phyloP scores from a whole-genome alignment of 1,284 basidiomycete genomes.

The Phellopilus nigrolimitatus region DNA sequence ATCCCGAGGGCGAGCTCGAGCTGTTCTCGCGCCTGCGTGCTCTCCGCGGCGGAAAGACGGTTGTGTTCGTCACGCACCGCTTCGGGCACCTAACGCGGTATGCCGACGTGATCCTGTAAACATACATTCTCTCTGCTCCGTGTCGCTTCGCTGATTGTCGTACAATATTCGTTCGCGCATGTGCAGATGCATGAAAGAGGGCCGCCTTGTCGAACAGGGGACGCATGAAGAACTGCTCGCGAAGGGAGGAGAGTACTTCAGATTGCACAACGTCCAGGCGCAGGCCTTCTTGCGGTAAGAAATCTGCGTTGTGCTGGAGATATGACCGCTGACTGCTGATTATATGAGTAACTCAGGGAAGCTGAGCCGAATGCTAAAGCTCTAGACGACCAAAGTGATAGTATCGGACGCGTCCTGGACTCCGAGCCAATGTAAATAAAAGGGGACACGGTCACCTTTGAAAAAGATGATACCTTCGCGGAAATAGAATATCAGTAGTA shows the following conservation, averaged over 20 bases:
- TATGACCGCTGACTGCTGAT: too few species aligned
- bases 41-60: constrained; percentile 30
- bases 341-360: too few species aligned
- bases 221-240: constrained; percentile 47
- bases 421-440: too few species aligned
- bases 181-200: constrained; percentile 56
- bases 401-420: too few species aligned
- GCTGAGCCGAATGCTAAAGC: too few species aligned
- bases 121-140: neutral
- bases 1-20: constrained; percentile 33
- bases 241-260: constrained; percentile 46
- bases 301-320: too few species aligned
- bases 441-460: too few species aligned
- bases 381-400: too few species aligned
- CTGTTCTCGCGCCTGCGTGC: constrained; percentile 31
- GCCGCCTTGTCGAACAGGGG: constrained; percentile 47
- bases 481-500: too few species aligned
- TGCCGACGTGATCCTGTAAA: constrained; percentile 40
- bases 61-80: constrained; percentile 37
- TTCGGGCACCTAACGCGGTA: constrained; percentile 32
- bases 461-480: too few species aligned
- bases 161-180: too few species aligned
- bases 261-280: constrained; percentile 52
- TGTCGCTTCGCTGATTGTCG: neutral
- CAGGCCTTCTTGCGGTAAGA: too few species aligned